These are phyloP conservation scores for Daldinia loculata DNA, from an alignment of 495 filamentous ascomycete genomes.

Conservation along the genomic window DNA sequence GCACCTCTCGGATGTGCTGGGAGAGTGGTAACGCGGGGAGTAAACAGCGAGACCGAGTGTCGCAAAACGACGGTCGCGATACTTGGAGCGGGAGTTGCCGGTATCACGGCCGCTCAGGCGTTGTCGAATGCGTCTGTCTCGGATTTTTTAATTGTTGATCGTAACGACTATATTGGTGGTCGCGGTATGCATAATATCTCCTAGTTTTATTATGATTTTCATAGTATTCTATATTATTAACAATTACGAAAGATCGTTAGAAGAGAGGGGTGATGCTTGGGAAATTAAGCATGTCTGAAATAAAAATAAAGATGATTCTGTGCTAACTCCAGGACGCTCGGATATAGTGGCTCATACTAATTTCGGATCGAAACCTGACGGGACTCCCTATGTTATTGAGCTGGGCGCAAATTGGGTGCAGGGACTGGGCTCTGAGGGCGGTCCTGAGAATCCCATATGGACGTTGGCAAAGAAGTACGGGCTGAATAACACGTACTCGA, in stretches of 20 bases:
- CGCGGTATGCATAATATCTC: conserved; percentile 44
- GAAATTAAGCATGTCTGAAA: background rate
- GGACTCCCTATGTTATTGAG: conserved; percentile 69
- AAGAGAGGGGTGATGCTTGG: background rate
- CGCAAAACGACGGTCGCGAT: conserved; percentile 56
- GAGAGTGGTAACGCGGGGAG: conserved; percentile 3
- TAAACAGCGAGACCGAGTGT: conserved; percentile 26
- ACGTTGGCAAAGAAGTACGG: conserved; percentile 70
- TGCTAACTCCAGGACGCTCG: conserved; percentile 18
- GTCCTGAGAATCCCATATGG: conserved; percentile 76
- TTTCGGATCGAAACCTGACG: conserved; percentile 64
- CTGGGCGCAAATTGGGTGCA: conserved; percentile 80
- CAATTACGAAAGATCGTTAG: background rate
- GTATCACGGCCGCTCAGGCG: conserved; percentile 77
- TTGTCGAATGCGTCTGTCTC: conserved; percentile 68
- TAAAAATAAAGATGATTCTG: background rate
- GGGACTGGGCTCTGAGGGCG: conserved; percentile 64
- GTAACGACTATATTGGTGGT: conserved; percentile 70
- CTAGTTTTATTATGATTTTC: conserved; percentile 35
- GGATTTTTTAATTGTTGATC: conserved; percentile 77
- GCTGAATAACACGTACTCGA: conserved; percentile 68
- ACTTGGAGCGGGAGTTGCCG: conserved; percentile 68
- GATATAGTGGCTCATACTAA: conserved; percentile 54
- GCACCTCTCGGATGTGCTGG: conserved; percentile 21
- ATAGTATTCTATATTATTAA: conserved; percentile 30